Conservation (phyloP, 2,329 filamentous ascomycete genomes). For the Ilyonectria destructans region DNA sequence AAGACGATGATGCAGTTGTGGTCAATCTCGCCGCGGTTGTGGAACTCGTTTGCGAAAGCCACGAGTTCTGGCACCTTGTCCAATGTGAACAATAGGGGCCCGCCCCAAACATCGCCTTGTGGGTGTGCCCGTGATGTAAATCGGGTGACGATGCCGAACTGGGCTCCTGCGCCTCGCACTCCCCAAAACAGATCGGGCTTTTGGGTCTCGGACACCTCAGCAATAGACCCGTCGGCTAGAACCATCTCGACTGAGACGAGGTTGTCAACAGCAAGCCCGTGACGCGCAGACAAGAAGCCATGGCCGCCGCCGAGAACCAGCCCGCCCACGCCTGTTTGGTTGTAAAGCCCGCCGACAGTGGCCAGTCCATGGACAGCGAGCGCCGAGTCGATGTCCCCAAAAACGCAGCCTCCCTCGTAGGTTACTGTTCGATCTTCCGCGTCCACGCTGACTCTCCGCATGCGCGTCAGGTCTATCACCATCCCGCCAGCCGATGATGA, state of each 20-base stretch:
- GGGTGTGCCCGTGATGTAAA: background rate
- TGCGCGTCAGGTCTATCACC: slow-evolving; percentile 1
- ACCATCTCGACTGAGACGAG: background rate
- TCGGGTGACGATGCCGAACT: background rate
- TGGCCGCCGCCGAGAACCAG: background rate
- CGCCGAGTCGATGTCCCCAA: background rate
- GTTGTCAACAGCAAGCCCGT: background rate
- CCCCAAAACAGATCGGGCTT: background rate
- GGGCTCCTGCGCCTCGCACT: background rate
- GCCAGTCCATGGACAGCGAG: background rate
- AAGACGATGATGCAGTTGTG: background rate
- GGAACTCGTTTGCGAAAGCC: background rate
- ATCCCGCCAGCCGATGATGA: background rate
- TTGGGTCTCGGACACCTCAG: background rate
- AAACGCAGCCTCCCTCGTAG: slow-evolving; percentile 2
- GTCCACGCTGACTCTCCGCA: slow-evolving; percentile 2
- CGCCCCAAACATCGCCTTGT: background rate
- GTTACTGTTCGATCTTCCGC: background rate
- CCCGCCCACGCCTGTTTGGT: background rate
- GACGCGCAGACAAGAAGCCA: background rate
- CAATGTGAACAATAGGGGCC: background rate
- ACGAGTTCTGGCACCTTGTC: background rate
- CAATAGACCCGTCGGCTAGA: slow-evolving; percentile 1
- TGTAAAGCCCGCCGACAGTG: background rate
- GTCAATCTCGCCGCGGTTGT: background rate